Conservation (phyloP, 2,329 filamentous ascomycete genomes). For the Ophiostoma australiae region DNA sequence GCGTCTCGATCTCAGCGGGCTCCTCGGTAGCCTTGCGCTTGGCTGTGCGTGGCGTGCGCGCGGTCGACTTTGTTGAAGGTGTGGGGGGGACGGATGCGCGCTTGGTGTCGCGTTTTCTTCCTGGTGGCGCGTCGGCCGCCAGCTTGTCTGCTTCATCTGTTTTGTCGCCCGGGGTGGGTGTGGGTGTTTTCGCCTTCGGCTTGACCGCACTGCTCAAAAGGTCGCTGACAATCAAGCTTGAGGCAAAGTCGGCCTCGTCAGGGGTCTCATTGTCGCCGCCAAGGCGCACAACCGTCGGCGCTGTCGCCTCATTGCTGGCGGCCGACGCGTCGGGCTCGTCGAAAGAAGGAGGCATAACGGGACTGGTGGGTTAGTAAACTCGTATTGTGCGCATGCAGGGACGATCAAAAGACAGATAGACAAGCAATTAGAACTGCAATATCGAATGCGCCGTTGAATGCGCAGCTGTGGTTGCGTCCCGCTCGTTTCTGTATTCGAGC, state of each 20-base stretch:
- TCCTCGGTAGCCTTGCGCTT: constrained; percentile 32
- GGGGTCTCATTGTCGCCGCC: constrained; percentile 16
- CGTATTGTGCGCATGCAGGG: not conserved
- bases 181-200: constrained; percentile 12
- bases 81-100: constrained; percentile 10
- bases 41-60: constrained; percentile 18
- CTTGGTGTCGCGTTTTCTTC: not conserved
- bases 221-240: constrained; percentile 21
- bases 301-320: constrained; percentile 4
- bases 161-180: not conserved
- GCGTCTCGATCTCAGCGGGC: constrained; percentile 19
- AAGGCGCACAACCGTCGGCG: constrained; percentile 14
- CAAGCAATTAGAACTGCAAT: too few species aligned
- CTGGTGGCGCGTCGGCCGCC: not conserved
- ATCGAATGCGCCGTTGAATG: not conserved
- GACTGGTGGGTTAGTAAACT: not conserved
- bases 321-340: not conserved
- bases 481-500: not conserved
- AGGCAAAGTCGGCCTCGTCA: constrained; percentile 14
- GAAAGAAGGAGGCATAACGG: constrained; percentile 13
- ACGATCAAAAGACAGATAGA: not conserved
- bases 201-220: constrained; percentile 14
- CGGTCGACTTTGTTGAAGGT: not conserved
- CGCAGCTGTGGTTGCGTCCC: not conserved
- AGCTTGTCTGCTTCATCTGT: not conserved